Evolutionary conservation across 768 basidiomycete genomes (phyloP).

Genomic region (Termitomyces sp.): DNA sequence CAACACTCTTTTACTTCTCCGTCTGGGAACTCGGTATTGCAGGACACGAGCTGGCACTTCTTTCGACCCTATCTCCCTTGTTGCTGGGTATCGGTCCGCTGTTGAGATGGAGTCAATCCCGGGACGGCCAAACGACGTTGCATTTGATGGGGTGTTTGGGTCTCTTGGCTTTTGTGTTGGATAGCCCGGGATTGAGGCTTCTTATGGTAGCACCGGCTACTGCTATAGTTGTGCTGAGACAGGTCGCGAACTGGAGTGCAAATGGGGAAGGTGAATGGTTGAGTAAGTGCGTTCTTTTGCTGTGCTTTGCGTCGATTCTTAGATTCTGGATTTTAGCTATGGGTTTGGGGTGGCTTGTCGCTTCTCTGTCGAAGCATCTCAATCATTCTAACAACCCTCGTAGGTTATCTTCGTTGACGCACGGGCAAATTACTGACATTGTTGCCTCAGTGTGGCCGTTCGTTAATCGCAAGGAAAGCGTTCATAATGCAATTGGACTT

Average conservation of each 20-base stretch:
- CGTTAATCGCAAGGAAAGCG: constrained; percentile 59
- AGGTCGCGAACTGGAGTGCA: constrained; percentile 52
- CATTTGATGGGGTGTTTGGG: constrained; percentile 49
- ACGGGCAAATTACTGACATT: constrained; percentile 1
- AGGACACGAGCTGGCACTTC: constrained; percentile 74
- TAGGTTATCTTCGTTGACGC: constrained; percentile 20
- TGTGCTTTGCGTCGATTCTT: constrained; percentile 9
- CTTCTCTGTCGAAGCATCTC: constrained; percentile 69
- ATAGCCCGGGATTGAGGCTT: constrained; percentile 52
- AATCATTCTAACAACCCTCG: constrained; percentile 83
- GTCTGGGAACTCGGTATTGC: constrained; percentile 87
- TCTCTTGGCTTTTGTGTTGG: constrained; percentile 47
- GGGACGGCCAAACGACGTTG: constrained; percentile 45
- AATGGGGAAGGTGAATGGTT: constrained; percentile 24
- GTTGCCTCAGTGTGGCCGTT: constrained; percentile 68
- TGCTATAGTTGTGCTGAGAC: constrained; percentile 42
- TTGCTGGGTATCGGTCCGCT: constrained; percentile 49
- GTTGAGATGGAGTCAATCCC: constrained; percentile 42
- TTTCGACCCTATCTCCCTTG: constrained; percentile 67
- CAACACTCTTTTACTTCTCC: constrained; percentile 87
- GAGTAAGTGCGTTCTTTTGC: constrained; percentile 49
- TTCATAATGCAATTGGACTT: constrained; percentile 69
- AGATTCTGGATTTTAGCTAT: constrained; percentile 40
- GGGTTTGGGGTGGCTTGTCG: constrained; percentile 61
- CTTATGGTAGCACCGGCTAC: constrained; percentile 55